Evolutionary conservation across 768 basidiomycete species (phyloP), one percentile per base, ranked within the genome.

Genomic region (Xanthoconium purpureum): DNA sequence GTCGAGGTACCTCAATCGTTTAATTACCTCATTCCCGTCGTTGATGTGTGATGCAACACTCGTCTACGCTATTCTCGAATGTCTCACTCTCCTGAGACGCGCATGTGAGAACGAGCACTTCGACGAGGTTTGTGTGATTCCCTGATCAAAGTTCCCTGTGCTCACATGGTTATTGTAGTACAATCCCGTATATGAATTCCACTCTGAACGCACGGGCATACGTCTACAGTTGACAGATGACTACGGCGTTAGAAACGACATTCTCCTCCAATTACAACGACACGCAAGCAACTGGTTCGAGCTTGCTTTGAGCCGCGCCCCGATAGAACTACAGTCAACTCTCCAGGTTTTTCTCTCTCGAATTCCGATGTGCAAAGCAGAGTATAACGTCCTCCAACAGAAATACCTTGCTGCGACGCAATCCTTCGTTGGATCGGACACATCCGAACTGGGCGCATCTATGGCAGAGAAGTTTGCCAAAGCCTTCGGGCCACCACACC

Each of bases 11-110:
- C 79, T 98, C 29, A 84, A 93, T 72, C 82, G 85, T 38, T 76
- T 98, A 39, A 87, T 98, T 60, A 88, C 85, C 9, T 91, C 89
- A 2, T 98, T 98, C 73, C 94, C 97, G 2, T 94, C 94, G 14
- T 76, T 99, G 48, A 89, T 97, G 84, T 98, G 96, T 72, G 89
- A 95, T 64, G 83, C 87, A 5, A 79, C 85, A 11, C 80, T 98
- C 13, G 89, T 98, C 7, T 94, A 88, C 61, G 84, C 91, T 38
- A 88, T 98, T 47, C 78, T 98, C 38, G 96, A 99, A 66, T 87
- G 92, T 44, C 78, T 99, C 56, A 98, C 97, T 0, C 77, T 98
- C 10, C 75, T 98, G 59, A 84, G 94, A 56, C 82, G 85, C 47
- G 86, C 93, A 1, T 93, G 91, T 65, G 92, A 98, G 71, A 89